A percentile compares a stretch with the other conserved stretches of the same genome.
phyloP scores from a whole-genome alignment of 23 red algal genomes.

The Gracilariopsis chorda region DNA sequence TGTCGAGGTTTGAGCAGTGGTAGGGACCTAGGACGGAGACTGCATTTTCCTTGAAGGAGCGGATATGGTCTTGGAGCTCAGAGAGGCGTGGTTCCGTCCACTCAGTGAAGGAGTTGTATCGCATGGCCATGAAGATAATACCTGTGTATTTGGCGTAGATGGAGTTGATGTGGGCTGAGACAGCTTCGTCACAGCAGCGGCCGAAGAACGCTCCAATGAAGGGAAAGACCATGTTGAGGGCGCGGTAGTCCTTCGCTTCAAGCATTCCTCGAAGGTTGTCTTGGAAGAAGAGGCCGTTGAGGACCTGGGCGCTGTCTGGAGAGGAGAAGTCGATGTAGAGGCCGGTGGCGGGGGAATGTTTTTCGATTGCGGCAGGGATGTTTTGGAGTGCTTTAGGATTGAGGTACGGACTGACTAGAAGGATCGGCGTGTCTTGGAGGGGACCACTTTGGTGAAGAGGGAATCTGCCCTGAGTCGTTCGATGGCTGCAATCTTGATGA shows the following conservation, averaged over 20 bases:
- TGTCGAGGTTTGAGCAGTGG: not conserved
- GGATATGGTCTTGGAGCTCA: not conserved
- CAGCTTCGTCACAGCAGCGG: not conserved
- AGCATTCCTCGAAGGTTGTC: constrained; percentile 14
- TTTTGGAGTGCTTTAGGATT: not conserved
- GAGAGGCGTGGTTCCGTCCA: too few relatives aligned
- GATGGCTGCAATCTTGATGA: not conserved
- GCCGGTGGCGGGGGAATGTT: not conserved
- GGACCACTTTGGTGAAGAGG: not conserved
- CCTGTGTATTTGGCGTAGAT: not conserved
- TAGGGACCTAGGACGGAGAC: not conserved
- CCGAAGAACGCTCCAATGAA: constrained; percentile 7
- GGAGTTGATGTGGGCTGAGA: not conserved
- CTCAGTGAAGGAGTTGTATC: not conserved
- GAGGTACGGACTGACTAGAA: not conserved
- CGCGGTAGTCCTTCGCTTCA: constrained; percentile 31
- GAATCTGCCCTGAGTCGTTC: not conserved
- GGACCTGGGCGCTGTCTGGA: not conserved
- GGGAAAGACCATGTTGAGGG: constrained; percentile 37
- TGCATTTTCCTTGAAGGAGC: not conserved
- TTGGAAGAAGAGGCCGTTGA: not conserved
- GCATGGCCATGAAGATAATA: not conserved
- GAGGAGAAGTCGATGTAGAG: constrained; percentile 29
- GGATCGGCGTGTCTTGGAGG: not conserved
- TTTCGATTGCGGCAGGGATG: not conserved